Base-by-base conservation (phyloP, 1,284 basidiomycete species). In the Cutaneotrichosporon cutaneum region DNA sequence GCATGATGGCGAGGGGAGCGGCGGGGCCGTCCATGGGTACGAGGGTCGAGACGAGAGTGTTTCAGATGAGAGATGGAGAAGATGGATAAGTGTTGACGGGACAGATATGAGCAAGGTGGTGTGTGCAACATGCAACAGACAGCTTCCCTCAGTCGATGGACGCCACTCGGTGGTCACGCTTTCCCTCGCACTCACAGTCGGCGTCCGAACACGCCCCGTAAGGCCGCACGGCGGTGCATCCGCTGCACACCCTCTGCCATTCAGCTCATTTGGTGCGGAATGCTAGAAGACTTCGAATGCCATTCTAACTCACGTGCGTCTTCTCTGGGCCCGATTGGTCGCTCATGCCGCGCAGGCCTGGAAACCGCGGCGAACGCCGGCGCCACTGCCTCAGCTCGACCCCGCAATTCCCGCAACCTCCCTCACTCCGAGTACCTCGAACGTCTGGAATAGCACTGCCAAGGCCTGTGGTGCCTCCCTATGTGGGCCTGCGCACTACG, bases 11-110 rank as follows among this genome's bases (percentile, higher is more conserved):
- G 48, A 4, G 13, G 27, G 27, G 26, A 27, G 11, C 48, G 48
- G 48, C 48, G 48, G 16, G 14, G 48, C 48, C 48, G 48, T 51
- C 48, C 48, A 51, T 51, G 24, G 27, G 13, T 27, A 16, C 8
- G 45, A 14, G 45, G 7, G 21, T 22, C 10, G 30, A 4, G 30
- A 30, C 16, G 1, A 11, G 45, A 6, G 26, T 22, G 45, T 14
- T 21, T 6, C 44, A n/a, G 21, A 22, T 45, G 24, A 47, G 22
- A 14, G 45, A 26, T 26, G 45, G 7, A 13, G 22, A 26, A 10
- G 11, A 26, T 26, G 22, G 6, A 16, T 3, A 14, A 47, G 22
- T 30, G 45, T 14, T 24, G 45, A n/a, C n/a, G 18, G 18, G 16
- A n/a, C 7, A 18, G 39, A 42, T 42, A 18, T 42, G 39, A 18